Conservation (phyloP, 129 eudicot genomes). For the Flaveria brownii region DNA sequence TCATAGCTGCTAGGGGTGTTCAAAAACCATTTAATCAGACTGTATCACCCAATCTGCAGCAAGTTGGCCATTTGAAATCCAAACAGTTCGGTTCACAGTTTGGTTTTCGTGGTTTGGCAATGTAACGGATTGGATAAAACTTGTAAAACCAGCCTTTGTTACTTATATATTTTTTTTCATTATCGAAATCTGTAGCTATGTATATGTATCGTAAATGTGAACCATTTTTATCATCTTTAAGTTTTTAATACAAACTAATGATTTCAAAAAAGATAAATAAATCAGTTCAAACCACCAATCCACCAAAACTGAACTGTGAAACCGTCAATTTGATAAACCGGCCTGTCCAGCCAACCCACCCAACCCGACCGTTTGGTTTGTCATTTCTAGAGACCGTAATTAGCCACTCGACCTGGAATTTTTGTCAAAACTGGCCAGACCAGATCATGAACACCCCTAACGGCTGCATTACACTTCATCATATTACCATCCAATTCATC, state of each 20-base stretch:
- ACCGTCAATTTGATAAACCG: background rate
- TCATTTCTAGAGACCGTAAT: background rate
- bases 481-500: slow-evolving; percentile 38
- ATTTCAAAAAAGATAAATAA: background rate
- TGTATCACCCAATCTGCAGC: background rate
- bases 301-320: background rate
- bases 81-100: background rate
- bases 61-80: background rate
- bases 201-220: background rate
- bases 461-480: background rate
- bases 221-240: background rate
- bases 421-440: background rate
- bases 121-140: background rate
- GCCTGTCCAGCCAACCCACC: background rate
- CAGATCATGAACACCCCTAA: background rate
- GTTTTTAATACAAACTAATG: background rate
- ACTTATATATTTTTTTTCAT: background rate
- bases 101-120: background rate
- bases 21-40: background rate
- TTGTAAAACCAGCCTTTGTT: background rate
- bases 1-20: background rate
- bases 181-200: background rate
- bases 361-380: background rate
- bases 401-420: background rate
- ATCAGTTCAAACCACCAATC: background rate